phyloP scores from a whole-genome alignment of 176 grass and related monocot species.

The Zizania latifolia region DNA sequence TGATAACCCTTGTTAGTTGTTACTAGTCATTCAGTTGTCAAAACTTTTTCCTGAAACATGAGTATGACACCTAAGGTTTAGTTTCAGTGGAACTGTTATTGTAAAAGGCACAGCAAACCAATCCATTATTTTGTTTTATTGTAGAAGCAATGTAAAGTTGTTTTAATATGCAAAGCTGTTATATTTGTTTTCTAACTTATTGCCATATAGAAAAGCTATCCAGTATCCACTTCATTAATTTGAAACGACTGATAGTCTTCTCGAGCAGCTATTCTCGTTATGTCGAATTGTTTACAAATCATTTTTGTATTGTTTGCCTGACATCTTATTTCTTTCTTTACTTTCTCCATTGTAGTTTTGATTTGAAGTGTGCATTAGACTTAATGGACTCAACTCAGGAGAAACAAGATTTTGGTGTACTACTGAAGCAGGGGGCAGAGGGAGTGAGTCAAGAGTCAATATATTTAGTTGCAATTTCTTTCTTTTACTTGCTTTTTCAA shows the following conservation, averaged over 20 bases:
- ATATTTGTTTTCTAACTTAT: conserved; percentile 4
- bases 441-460: conserved; percentile 46
- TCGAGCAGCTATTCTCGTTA: neutral
- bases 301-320: neutral
- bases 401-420: conserved; percentile 47
- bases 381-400: conserved; percentile 50
- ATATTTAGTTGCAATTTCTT: neutral
- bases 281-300: neutral
- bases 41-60: neutral
- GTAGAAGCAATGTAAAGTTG: neutral
- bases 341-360: conserved; percentile 4
- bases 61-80: neutral
- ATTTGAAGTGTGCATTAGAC: neutral
- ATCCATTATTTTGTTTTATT: neutral
- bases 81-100: neutral
- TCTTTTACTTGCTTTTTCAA: conserved; percentile 17
- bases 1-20: conserved; percentile 9
- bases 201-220: neutral
- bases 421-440: conserved; percentile 93
- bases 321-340: neutral
- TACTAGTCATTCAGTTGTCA: neutral
- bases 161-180: neutral
- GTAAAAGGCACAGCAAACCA: neutral
- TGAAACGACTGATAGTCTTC: conserved; percentile 4
- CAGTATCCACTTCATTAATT: conserved; percentile 1